Conservation (phyloP, 2,329 filamentous ascomycete species). For the Parafenestella ontariensis region DNA sequence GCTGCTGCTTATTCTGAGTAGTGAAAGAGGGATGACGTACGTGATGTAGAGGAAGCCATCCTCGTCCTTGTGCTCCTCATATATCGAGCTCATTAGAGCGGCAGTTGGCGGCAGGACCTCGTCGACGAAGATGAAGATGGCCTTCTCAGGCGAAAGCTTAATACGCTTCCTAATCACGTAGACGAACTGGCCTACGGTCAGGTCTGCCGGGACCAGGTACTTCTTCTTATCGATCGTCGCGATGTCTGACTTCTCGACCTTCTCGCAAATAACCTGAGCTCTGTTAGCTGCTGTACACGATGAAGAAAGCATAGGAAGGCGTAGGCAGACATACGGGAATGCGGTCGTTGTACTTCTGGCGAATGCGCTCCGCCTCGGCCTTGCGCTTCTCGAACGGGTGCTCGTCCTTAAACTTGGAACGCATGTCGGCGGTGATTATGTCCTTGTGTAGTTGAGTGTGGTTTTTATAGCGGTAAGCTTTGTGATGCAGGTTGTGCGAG, state of each 20-base stretch:
- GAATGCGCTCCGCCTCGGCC: conserved; percentile 98
- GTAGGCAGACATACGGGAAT: conserved; percentile 79
- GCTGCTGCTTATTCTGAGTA: conserved; percentile 3
- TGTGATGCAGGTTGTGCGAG: conserved; percentile 11
- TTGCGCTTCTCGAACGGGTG: conserved; percentile 99
- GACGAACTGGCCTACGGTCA: conserved; percentile 99
- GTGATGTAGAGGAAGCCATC: conserved; percentile 98
- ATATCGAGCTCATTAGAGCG: conserved; percentile 98
- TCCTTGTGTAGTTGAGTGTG: conserved; percentile 19
- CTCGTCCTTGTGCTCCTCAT: conserved; percentile 96
- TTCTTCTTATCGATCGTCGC: conserved; percentile 99
- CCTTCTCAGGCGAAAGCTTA: conserved; percentile 99
- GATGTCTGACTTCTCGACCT: conserved; percentile 99
- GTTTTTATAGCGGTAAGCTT: conserved; percentile 7
- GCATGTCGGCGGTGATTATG: conserved; percentile 65
- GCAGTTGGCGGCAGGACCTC: conserved; percentile 96
- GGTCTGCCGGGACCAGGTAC: conserved; percentile 95
- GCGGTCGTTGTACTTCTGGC: conserved; percentile 97
- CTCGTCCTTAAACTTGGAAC: conserved; percentile 99
- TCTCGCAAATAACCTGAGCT: conserved; percentile 94
- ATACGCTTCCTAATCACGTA: conserved; percentile 99
- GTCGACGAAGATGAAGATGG: conserved; percentile 99
- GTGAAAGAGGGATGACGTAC: conserved; percentile 55
- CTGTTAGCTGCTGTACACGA: conserved; percentile 27
- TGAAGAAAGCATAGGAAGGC: conserved; percentile 1